These are phyloP conservation scores for Artemisia annua DNA, from an alignment of 129 eudicot genomes.

Conservation along the genomic window DNA sequence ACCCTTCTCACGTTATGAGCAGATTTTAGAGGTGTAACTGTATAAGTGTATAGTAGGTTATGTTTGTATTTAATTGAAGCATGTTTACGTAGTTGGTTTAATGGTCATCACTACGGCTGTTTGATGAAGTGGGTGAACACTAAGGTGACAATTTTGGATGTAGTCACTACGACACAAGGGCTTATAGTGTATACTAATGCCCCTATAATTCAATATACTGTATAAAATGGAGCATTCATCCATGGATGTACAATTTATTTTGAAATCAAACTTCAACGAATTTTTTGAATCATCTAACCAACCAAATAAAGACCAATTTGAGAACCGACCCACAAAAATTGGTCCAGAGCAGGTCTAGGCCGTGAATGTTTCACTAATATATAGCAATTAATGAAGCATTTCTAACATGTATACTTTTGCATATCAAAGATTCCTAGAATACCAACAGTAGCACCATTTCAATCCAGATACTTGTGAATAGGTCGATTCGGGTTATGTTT, in stretches of 20 bases:
- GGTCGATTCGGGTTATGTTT: no score
- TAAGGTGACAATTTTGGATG: not conserved
- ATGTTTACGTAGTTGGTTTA: no score
- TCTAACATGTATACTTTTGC: conserved; percentile 8
- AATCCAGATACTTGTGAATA: conserved; percentile 25
- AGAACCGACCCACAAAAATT: not conserved
- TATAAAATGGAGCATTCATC: not conserved
- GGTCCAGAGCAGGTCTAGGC: not conserved
- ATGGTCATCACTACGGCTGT: no score
- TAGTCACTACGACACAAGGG: not conserved
- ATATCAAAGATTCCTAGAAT: not conserved
- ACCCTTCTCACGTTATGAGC: no score
- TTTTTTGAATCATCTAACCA: not conserved
- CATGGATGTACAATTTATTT: not conserved
- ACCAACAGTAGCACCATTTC: conserved; percentile 15
- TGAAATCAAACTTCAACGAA: not conserved
- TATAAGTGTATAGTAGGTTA: no score
- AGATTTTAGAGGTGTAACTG: no score
- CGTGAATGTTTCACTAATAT: not conserved
- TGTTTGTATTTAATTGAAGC: no score
- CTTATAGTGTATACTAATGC: not conserved
- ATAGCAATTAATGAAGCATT: not conserved
- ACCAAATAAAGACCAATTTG: not conserved
- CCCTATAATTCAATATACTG: not conserved
- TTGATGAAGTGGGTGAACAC: no score